Base-by-base conservation (phyloP, 2,329 filamentous ascomycete genomes). In the Hypoxylon sp. region DNA sequence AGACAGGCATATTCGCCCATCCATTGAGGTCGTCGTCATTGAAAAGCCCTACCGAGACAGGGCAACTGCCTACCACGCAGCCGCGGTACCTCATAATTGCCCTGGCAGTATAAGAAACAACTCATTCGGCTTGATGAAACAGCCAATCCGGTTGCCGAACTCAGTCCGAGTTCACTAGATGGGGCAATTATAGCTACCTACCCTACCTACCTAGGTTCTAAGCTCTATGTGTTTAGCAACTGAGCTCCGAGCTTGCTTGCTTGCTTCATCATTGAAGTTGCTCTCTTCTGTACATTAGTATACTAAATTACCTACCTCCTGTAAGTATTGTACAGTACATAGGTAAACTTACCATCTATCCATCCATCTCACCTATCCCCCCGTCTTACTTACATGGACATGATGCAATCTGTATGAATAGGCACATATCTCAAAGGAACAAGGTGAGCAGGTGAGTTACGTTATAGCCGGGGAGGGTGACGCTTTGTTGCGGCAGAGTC, bases 401-500 rank as follows among this genome's bases (percentile, higher is more conserved):
- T n/a, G n/a, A n/a, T n/a, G n/a, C n/a, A n/a, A n/a, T n/a, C n/a
- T n/a, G n/a, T n/a, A n/a, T n/a, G n/a, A n/a, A n/a, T n/a, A n/a
- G n/a, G n/a, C n/a, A n/a, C n/a, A n/a, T 31, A 41, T 29, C 19
- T 27, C 4, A 27, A 26, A 9, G 8, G 21, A 15, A 29, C n/a
- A 6, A 7, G 26, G 25, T 16, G 34, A 3, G 25, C n/a, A 36
- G 19, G 12, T 20, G 16, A 16, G 20, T 12, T 45, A 20, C 12
- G n/a, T 12, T n/a, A 41, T 11, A 13, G 13, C 26, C 21, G 35
- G 17, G 36, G 40, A 35, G 40, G 20, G 41, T 35, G 9, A 45
- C 56, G 56, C 45, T 59, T 56, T 51, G 49, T 37, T 32, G 21
- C 56, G 56, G 52, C 45, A 56, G 25, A 55, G 35, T 35, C 45